Conservation (phyloP, 2,329 filamentous ascomycete genomes). For the Meredithiella fracta region DNA sequence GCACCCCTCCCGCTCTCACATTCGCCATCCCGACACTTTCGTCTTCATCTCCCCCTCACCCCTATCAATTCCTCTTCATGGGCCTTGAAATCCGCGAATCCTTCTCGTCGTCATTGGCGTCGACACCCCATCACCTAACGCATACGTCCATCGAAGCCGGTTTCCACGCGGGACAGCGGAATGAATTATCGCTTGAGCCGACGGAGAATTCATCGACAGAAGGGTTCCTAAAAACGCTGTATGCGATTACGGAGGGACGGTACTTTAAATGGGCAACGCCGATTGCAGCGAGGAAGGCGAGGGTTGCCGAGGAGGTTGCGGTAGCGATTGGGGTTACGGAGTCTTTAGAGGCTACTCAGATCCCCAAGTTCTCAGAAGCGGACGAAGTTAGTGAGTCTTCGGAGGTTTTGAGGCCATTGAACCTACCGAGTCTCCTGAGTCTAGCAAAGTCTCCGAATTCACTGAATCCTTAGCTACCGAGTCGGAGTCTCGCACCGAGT, state of each 20-base stretch:
- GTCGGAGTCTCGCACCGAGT: too few relatives aligned
- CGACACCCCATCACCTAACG: constrained; percentile 25
- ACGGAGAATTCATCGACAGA: not conserved
- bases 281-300: not conserved
- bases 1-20: constrained; percentile 28
- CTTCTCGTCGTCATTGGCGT: constrained; percentile 21
- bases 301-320: not conserved
- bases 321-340: too few relatives aligned
- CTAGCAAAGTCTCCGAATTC: too few relatives aligned
- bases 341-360: too few relatives aligned
- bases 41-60: constrained; percentile 16
- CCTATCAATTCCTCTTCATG: constrained; percentile 27
- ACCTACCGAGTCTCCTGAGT: too few relatives aligned
- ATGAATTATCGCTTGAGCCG: constrained; percentile 31
- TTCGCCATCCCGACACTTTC: constrained; percentile 29
- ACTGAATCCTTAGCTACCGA: too few relatives aligned
- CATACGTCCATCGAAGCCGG: constrained; percentile 38
- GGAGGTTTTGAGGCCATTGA: too few relatives aligned
- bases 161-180: constrained; percentile 32
- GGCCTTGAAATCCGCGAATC: constrained; percentile 36
- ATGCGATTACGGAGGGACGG: constrained; percentile 5
- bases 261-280: constrained; percentile 8
- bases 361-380: too few relatives aligned
- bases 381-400: too few relatives aligned
- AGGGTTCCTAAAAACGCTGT: constrained; percentile 2